These are phyloP conservation scores for Penicillium freii DNA, from an alignment of 2,329 filamentous ascomycete species.

Conservation along the genomic window DNA sequence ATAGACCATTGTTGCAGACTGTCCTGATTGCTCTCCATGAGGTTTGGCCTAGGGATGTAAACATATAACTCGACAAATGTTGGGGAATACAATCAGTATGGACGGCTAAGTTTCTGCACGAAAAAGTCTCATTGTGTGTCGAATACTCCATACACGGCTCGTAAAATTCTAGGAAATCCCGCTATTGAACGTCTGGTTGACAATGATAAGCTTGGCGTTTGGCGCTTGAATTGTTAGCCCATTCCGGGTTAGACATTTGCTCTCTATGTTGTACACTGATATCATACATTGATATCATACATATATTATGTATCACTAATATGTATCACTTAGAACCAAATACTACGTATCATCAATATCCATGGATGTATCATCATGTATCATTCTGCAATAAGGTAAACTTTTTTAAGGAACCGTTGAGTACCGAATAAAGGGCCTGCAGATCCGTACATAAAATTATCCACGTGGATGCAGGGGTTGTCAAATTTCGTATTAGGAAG, in stretches of 20 bases:
- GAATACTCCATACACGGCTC: neutral
- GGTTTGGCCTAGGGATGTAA: neutral
- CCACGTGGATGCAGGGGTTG: neutral
- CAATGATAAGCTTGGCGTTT: neutral
- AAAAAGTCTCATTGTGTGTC: neutral
- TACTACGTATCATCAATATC: too few species aligned
- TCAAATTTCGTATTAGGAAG: neutral
- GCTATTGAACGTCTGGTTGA: neutral
- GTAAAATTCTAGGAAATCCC: too few species aligned
- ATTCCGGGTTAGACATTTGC: neutral
- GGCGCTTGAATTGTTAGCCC: neutral
- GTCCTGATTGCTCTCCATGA: neutral
- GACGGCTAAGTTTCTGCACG: neutral
- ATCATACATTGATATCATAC: too few species aligned
- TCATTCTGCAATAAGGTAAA: too few species aligned
- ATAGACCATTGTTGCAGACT: conserved; percentile 48
- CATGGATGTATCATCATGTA: too few species aligned
- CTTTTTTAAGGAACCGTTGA: neutral
- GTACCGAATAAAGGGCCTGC: neutral
- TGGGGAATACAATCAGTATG: neutral
- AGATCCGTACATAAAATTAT: neutral
- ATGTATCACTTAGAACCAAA: neutral
- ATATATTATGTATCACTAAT: neutral
- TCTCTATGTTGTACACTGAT: neutral
- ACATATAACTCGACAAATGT: neutral